These are phyloP conservation scores for Pistacia vera DNA, from an alignment of 345 rosid species.

Conservation along the genomic window DNA sequence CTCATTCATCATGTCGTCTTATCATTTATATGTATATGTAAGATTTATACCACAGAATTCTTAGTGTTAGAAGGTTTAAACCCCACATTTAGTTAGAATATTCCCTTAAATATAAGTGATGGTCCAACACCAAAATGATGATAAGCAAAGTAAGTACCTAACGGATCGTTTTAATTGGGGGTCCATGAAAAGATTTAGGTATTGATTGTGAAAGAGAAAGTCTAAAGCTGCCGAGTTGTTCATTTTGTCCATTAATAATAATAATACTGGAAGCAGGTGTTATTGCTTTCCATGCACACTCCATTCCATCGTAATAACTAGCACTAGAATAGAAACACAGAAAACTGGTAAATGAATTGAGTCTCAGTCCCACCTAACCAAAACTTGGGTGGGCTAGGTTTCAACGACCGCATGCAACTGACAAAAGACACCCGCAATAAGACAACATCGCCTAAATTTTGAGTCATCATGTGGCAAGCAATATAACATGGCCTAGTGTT, in stretches of 20 bases:
- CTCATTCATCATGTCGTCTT: too few species aligned
- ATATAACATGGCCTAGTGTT: too few species aligned
- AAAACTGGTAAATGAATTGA: neutral
- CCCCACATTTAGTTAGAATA: too few species aligned
- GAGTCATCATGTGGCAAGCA: too few species aligned
- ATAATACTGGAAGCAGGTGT: neutral
- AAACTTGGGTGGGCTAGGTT: neutral
- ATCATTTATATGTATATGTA: too few species aligned
- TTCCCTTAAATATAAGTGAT: too few species aligned
- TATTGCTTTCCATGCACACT: constrained; percentile 4
- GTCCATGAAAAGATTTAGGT: neutral
- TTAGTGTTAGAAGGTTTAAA: too few species aligned
- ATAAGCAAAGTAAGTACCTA: neutral
- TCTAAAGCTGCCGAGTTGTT: neutral
- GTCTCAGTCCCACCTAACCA: neutral
- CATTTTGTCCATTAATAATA: constrained; percentile 5
- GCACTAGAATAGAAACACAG: neutral
- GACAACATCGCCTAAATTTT: too few species aligned
- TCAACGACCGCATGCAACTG: neutral
- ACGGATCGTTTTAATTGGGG: neutral
- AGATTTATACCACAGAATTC: too few species aligned
- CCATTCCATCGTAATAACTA: neutral
- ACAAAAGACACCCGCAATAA: too few species aligned
- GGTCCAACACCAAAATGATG: neutral
- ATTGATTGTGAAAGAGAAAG: constrained; percentile 12